Conservation (phyloP, 2,329 filamentous ascomycete species). For the Neopestalotiopsis clavispora region DNA sequence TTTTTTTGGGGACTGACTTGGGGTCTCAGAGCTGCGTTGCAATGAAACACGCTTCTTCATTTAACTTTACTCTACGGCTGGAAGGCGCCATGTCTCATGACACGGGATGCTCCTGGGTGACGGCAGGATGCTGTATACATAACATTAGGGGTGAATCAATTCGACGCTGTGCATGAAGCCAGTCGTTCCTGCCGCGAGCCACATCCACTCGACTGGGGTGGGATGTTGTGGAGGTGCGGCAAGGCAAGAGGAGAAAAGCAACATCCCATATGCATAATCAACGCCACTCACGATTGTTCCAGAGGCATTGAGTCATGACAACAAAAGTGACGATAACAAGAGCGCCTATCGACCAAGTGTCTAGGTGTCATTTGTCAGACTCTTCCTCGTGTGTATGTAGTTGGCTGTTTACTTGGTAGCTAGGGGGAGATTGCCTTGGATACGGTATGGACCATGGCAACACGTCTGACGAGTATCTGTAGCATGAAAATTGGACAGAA, state of each 20-base stretch:
- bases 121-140: background rate
- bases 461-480: no score
- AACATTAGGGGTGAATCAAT: background rate
- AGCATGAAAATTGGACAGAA: no score
- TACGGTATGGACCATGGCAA: background rate
- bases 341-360: background rate
- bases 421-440: background rate
- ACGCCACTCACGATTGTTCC: background rate
- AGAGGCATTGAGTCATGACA: background rate
- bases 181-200: background rate
- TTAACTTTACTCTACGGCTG: slow-evolving; percentile 1
- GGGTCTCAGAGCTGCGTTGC: background rate
- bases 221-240: background rate
- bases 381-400: background rate
- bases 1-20: background rate
- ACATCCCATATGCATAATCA: background rate
- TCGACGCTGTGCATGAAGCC: background rate
- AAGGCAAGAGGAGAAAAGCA: background rate
- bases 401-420: background rate
- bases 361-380: background rate
- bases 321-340: background rate
- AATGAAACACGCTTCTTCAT: background rate
- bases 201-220: background rate
- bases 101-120: background rate
- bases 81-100: background rate